Base-by-base conservation (phyloP, 495 filamentous ascomycete genomes). In the Immersiella caudata region DNA sequence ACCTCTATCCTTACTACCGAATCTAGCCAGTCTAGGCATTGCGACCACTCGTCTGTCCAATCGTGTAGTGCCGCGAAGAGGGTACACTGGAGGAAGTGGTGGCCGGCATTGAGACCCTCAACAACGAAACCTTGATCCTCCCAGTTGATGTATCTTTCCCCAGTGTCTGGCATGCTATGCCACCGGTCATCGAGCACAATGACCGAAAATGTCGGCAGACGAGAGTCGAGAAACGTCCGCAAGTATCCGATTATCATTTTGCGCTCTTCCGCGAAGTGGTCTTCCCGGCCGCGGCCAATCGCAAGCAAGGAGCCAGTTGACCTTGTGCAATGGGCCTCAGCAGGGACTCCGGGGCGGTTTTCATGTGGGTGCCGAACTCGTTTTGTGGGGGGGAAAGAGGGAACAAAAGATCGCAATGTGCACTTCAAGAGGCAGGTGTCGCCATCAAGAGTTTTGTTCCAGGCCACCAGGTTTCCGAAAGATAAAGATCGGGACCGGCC, bases 11-110 rank as follows among this genome's bases (percentile, higher is more conserved):
- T 67, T 6, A 56, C 56, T 22, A 20, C 6, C 25, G 22, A 14
- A 36, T 56, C 60, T 35, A 68, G 26, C 16, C 16, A 11, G 21
- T 59, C 52, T 24, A 68, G 24, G 22, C 66, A 68, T 6, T n/a
- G 7, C 2, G 51, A 57, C 66, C 52, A 59, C 22, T 63, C 51
- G 9, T 35, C 24, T 46, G 50, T 55, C 61, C 55, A 68, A 1
- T 25, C n/a, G 20, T 54, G 29, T 3, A 60, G 26, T 6, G 57
- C 35, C 18, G 60, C 51, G 26, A 64, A 54, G 0, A 68, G 6
- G 3, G 22, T 50, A 14, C 24, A 36, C 20, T 65, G 61, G 6
- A 68, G 61, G 14, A 61, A 36, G 27, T 68, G 67, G 18, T 68
- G 62, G 26, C 61, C 61, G 16, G 67, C 67, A 49, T 64, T 60